Conservation (phyloP, 805 yeast species). For the Candida xiaguanensis region DNA sequence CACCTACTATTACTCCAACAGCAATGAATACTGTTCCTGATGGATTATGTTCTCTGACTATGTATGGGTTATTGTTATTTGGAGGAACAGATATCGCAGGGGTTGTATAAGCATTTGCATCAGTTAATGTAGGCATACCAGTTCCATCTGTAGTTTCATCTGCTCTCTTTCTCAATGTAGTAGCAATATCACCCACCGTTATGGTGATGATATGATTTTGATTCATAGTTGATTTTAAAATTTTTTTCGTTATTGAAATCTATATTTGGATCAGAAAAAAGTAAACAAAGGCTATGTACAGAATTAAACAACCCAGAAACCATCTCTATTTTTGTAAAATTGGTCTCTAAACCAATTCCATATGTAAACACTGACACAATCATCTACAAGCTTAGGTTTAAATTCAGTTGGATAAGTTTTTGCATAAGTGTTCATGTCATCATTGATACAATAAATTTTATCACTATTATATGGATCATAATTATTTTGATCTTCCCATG, state of each 20-base stretch:
- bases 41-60: constrained; percentile 49
- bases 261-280: constrained; percentile 5
- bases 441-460: constrained; percentile 22
- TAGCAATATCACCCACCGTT: constrained; percentile 4
- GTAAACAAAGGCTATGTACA: constrained; percentile 5
- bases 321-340: constrained; percentile 12
- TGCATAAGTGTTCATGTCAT: constrained; percentile 14
- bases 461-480: constrained; percentile 20
- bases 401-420: constrained; percentile 16
- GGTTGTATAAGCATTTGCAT: constrained; percentile 31
- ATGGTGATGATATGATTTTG: constrained; percentile 2
- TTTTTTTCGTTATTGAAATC: constrained; percentile 1
- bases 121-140: constrained; percentile 10
- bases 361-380: constrained; percentile 24
- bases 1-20: constrained; percentile 67
- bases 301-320: constrained; percentile 9
- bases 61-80: constrained; percentile 59
- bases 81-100: constrained; percentile 59
- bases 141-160: constrained; percentile 6
- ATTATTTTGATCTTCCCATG: constrained; percentile 46
- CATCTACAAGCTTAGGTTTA: constrained; percentile 23
- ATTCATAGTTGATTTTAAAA: constrained; percentile 1
- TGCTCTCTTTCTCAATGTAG: constrained; percentile 8
- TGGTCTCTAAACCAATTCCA: constrained; percentile 30
- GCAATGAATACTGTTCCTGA: constrained; percentile 82